Conservation (phyloP, 139 green algal genomes). For the Asterochloris sp. region DNA sequence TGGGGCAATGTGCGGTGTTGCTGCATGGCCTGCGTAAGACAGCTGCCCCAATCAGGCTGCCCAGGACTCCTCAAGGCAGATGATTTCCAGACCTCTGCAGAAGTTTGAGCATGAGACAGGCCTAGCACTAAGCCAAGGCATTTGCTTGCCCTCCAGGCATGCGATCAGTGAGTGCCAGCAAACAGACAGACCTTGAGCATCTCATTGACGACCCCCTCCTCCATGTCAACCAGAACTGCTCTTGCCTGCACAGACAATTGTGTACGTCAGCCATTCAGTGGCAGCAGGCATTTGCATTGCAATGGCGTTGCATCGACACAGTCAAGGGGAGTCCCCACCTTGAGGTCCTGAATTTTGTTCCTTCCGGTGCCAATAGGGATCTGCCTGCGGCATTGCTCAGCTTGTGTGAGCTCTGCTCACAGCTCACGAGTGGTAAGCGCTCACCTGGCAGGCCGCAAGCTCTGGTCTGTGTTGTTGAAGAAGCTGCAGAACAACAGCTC, state of each 20-base stretch:
- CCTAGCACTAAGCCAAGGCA: too few relatives aligned
- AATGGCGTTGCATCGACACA: too few relatives aligned
- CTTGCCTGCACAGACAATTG: background rate
- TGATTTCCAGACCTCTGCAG: too few relatives aligned
- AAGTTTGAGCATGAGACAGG: too few relatives aligned
- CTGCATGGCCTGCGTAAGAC: too few relatives aligned
- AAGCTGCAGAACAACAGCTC: conserved; percentile 46
- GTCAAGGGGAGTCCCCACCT: conserved; percentile 38
- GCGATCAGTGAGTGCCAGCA: background rate
- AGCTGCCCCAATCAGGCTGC: too few relatives aligned
- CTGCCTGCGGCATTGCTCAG: conserved; percentile 30
- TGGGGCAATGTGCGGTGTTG: too few relatives aligned
- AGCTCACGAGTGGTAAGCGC: background rate
- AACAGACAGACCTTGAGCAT: conserved; percentile 59
- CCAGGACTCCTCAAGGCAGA: too few relatives aligned
- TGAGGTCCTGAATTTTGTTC: conserved; percentile 51
- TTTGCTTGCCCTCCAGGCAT: too few relatives aligned
- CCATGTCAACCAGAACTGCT: conserved; percentile 83
- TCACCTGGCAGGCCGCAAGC: conserved; percentile 45
- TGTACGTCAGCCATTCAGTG: background rate
- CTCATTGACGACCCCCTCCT: conserved; percentile 77
- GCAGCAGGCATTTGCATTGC: too few relatives aligned
- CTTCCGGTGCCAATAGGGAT: conserved; percentile 52
- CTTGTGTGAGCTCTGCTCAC: background rate
- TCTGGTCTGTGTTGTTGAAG: conserved; percentile 75